Base-by-base conservation (phyloP, 768 basidiomycete genomes). In the Cytidiella melzeri region DNA sequence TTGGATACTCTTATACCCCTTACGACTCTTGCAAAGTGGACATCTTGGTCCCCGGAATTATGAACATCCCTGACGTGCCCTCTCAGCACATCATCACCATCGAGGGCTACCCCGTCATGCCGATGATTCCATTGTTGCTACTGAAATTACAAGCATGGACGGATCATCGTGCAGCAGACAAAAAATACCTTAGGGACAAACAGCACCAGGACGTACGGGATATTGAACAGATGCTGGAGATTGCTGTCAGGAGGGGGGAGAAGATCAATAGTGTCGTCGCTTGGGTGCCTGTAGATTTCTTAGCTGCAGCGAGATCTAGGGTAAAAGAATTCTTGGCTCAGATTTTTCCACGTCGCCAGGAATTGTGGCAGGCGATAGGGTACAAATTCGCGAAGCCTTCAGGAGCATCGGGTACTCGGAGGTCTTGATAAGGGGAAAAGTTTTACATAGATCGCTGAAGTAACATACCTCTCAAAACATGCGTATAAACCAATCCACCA, bases 141-240 rank as follows among this genome's bases (percentile, higher is more conserved):
- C 45, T 64, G 18, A 67, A 67, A 55, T 54, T 67, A 12, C 62
- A 64, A 50, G 64, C 56, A 5, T 65, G 64, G 65, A 43, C 38
- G 4, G 60, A 67, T 51, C 61, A 63, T 48, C 54, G 64, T 4
- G 55, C 47, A 3, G 66, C 70, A 21, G 5, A n/a, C 2, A 61
- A 66, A 41, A 5, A 13, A 4, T 55, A 69, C 47, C 63, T 70
- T 55, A 57, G 55, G 12, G 54, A 43, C 12, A 77, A 76, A 55
- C 63, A 68, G 41, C 55, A 59, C 21, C 57, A 63, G 2, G 75
- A 76, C 54, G 69, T 63, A 18, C 49, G 53, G 12, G 75, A 77
- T 51, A 67, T 78, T 4, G 50, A 43, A 13, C 39, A 28, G 20
- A 20, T 48, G 3, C 47, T 48, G 9, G 39, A 38, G 21, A 48